Conservation (phyloP, 73 alveolate species). For the Tetrahymena borealis region DNA sequence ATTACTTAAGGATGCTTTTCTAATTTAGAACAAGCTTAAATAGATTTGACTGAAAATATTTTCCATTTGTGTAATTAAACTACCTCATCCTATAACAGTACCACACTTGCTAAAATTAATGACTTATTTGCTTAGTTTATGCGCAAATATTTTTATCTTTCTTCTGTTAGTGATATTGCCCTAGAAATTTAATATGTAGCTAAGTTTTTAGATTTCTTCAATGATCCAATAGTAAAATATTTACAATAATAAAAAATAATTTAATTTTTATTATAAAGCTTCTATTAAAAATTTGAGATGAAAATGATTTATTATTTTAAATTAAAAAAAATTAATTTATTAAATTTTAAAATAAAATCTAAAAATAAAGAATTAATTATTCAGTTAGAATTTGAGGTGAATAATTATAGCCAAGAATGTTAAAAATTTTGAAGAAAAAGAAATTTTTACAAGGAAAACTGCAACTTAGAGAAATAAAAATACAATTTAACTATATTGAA, state of each 20-base stretch:
- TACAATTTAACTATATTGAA: too few species aligned
- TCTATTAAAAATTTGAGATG: too few species aligned
- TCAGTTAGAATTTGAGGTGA: too few species aligned
- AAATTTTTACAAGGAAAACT: too few species aligned
- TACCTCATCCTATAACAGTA: not conserved
- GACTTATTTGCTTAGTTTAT: not conserved
- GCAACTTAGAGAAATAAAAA: too few species aligned
- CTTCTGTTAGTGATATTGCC: not conserved
- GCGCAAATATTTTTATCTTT: not conserved
- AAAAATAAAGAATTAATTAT: too few species aligned
- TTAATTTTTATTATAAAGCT: not conserved
- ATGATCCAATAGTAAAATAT: not conserved
- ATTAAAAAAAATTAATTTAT: too few species aligned
- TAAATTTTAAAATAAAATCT: too few species aligned
- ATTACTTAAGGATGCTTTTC: not conserved
- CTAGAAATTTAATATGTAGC: not conserved
- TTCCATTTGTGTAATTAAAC: not conserved
- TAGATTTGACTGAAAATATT: not conserved
- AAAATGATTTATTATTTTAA: too few species aligned
- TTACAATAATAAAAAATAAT: too few species aligned
- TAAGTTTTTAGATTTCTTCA: not conserved
- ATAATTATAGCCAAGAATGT: too few species aligned
- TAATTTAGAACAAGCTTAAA: not conserved
- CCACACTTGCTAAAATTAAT: not conserved
- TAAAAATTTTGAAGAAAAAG: too few species aligned